Evolutionary conservation across 2,329 filamentous ascomycete genomes (phyloP).

Genomic region (Colletotrichum liriopes): DNA sequence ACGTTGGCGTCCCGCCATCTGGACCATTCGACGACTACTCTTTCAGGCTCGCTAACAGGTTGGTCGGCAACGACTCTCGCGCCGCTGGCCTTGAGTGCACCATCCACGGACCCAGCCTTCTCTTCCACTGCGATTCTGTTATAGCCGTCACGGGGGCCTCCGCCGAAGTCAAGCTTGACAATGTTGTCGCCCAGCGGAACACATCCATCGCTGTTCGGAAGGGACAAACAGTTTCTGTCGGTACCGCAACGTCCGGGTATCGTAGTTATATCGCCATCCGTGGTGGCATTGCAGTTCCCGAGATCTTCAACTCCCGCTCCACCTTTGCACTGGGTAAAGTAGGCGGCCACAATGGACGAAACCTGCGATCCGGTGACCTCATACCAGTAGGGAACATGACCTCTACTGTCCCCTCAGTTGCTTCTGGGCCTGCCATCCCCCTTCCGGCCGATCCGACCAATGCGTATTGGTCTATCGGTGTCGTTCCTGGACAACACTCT

Average conservation of each 20-base stretch:
- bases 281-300: constrained; percentile 54
- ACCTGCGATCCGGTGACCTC: constrained; percentile 51
- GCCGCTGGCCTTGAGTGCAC: constrained; percentile 55
- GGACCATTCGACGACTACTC: constrained; percentile 60
- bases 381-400: constrained; percentile 44
- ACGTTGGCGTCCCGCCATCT: constrained; percentile 57
- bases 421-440: constrained; percentile 33
- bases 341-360: constrained; percentile 54
- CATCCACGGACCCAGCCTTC: constrained; percentile 51
- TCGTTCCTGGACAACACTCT: constrained; percentile 57
- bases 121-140: constrained; percentile 52
- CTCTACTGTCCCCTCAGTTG: background rate
- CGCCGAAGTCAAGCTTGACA: constrained; percentile 48
- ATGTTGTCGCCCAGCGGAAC: constrained; percentile 43
- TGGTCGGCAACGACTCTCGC: constrained; percentile 51
- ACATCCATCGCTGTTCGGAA: constrained; percentile 46
- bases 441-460: constrained; percentile 47
- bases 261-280: constrained; percentile 54
- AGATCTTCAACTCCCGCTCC: constrained; percentile 52
- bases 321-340: constrained; percentile 53
- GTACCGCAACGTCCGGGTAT: constrained; percentile 49
- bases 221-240: constrained; percentile 49
- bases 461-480: constrained; percentile 51
- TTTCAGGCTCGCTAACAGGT: constrained; percentile 53
- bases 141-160: constrained; percentile 53